phyloP scores from a whole-genome alignment of 352 stramenopile species.

The Phytophthora nicotianae region DNA sequence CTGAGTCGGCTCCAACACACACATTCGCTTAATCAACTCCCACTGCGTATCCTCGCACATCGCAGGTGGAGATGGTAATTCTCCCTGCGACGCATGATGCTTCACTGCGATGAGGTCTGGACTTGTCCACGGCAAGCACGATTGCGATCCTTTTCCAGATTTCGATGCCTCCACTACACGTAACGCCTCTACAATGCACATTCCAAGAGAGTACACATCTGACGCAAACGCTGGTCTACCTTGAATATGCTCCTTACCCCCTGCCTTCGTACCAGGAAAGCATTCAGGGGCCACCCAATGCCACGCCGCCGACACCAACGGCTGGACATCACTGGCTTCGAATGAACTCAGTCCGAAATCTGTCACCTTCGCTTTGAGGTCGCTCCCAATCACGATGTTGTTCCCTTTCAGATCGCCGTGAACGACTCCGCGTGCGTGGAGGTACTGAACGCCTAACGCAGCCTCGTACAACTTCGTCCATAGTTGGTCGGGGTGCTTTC shows the following conservation, averaged over 20 bases:
- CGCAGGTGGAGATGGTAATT: neutral
- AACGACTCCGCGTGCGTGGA: constrained; percentile 1
- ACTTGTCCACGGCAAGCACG: constrained; percentile 4
- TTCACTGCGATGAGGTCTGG: neutral
- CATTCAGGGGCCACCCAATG: constrained; percentile 19
- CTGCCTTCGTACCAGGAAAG: neutral
- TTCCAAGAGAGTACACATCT: constrained; percentile 16
- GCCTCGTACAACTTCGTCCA: constrained; percentile 17
- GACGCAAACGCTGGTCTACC: constrained; percentile 4
- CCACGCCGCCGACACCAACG: constrained; percentile 1
- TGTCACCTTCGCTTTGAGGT: constrained; percentile 14
- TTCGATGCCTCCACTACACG: constrained; percentile 9
- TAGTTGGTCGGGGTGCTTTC: constrained; percentile 9
- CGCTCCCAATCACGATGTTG: constrained; percentile 27
- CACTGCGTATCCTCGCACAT: neutral
- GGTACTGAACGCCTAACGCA: constrained; percentile 15
- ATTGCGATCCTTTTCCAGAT: neutral
- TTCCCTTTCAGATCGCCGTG: constrained; percentile 20
- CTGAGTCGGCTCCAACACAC: neutral
- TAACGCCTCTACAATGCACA: constrained; percentile 17
- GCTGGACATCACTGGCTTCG: neutral
- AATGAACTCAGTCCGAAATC: constrained; percentile 15
- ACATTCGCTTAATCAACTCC: constrained; percentile 11
- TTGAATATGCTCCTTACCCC: too few species aligned
- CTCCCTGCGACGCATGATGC: neutral